These are phyloP conservation scores for Laburnicola sp. DNA, from an alignment of 2,329 filamentous ascomycete species.

Conservation along the genomic window DNA sequence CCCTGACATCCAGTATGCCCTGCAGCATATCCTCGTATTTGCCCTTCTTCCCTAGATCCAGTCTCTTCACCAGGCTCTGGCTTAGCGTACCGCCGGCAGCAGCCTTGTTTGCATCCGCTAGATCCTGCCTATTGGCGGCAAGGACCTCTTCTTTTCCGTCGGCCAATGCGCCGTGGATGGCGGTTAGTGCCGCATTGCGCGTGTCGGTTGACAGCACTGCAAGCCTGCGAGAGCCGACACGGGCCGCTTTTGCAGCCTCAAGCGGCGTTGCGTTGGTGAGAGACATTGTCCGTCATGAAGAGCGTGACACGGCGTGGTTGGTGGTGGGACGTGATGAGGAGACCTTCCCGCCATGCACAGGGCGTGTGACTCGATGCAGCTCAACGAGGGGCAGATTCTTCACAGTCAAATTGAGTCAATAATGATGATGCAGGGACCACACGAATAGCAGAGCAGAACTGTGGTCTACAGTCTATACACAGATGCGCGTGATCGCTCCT, in stretches of 20 bases:
- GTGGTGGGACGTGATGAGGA: conserved; percentile 5
- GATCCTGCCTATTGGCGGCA: conserved; percentile 81
- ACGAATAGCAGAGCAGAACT: conserved; percentile 18
- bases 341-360: conserved; percentile 14
- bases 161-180: conserved; percentile 77
- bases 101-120: conserved; percentile 72
- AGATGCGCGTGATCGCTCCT: conserved; percentile 13
- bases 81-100: conserved; percentile 76
- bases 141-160: conserved; percentile 74
- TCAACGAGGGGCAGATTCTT: conserved; percentile 18
- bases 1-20: conserved; percentile 85
- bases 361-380: conserved; percentile 33
- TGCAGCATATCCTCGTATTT: conserved; percentile 99
- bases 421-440: conserved; percentile 25
- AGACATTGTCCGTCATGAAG: conserved; percentile 61
- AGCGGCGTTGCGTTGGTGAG: conserved; percentile 81
- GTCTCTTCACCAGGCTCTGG: conserved; percentile 79
- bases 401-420: neutral
- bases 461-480: conserved; percentile 34
- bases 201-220: conserved; percentile 75
- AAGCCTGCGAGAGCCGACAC: conserved; percentile 78
- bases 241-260: conserved; percentile 76
- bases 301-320: conserved; percentile 1
- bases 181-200: conserved; percentile 82
- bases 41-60: conserved; percentile 82